Base-by-base conservation (phyloP, 257 asterid genomes). In the Salvia rosmarinus region DNA sequence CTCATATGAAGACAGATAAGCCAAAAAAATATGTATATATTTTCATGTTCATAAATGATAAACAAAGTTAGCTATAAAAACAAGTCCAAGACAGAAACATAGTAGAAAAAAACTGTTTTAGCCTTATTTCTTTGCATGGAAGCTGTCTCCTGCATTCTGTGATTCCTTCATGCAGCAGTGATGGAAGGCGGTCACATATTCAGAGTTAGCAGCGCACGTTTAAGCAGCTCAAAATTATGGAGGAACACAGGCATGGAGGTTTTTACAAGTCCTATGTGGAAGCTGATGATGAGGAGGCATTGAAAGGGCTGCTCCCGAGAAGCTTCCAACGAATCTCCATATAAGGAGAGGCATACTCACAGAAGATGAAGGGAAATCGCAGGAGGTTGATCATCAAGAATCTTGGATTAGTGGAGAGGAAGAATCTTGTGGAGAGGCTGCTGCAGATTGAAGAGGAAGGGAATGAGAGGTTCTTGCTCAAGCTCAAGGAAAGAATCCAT, bases 301-400 rank as follows among this genome's bases (percentile, higher is more conserved):
- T 92, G 65, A 90, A 80, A 69, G 98, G 98, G 98, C 98, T 4
- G 88, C 97, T 17, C 51, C 90, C 63, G 97, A 92, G 79, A 90
- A 83, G 59, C 91, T 92, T 9, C 97, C 98, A 0, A 92, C 98
- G 0, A 77, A 82, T 78, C 82, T 86, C 21, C 89, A 97, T 19
- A 75, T 92, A 57, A 71, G 84, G 70, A 84, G 90, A 76, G 98
- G 96, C 10, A 79, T 92, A 25, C 82, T 88, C 2, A 69, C 83
- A 16, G 93, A 78, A 70, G 87, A 74, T 37, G 64, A 84, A 51
- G 98, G 96, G 0, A 79, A 78, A 12, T 11, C 84, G 1, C 74
- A 81, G 60, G 96, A 90, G 67, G 72, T 92, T 42, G 95, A 92
- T 51, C n/a, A 71, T 90, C 25, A 76, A 71, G 69, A 73, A 84